Conservation (phyloP, 2,329 filamentous ascomycete genomes). For the Trichoderma sp. region DNA sequence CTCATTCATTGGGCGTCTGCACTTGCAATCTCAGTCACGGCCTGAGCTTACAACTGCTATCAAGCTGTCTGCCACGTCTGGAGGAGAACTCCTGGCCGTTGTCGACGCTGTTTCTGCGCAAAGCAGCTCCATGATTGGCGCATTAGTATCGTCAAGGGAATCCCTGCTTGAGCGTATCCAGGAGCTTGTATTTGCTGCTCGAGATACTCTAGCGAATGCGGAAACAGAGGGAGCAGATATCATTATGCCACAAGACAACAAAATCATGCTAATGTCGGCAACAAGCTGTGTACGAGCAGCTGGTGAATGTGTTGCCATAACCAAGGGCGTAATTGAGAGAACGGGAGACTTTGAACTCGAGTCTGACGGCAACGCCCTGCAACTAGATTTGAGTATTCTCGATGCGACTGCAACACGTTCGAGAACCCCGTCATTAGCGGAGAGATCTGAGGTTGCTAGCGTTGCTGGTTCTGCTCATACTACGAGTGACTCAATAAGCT, state of each 20-base stretch:
- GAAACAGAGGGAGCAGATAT: slow-evolving; percentile 72
- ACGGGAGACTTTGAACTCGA: slow-evolving; percentile 92
- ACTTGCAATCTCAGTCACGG: slow-evolving; percentile 88
- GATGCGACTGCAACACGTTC: slow-evolving; percentile 40
- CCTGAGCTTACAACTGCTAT: slow-evolving; percentile 79
- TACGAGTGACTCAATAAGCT: slow-evolving; percentile 36
- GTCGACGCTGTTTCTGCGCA: slow-evolving; percentile 80
- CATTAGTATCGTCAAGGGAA: slow-evolving; percentile 66
- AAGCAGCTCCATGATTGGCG: slow-evolving; percentile 64
- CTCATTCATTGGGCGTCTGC: slow-evolving; percentile 85
- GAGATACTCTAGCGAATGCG: slow-evolving; percentile 70
- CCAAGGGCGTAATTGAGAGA: slow-evolving; percentile 78
- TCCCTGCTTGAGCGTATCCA: slow-evolving; percentile 78
- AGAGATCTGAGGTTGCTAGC: slow-evolving; percentile 38
- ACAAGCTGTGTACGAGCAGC: slow-evolving; percentile 86
- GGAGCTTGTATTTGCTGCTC: slow-evolving; percentile 75
- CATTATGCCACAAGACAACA: slow-evolving; percentile 76
- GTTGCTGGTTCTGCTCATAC: slow-evolving; percentile 40
- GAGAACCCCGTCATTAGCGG: slow-evolving; percentile 33
- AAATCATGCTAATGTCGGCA: slow-evolving; percentile 70
- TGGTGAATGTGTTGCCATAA: slow-evolving; percentile 86
- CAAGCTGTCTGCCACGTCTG: slow-evolving; percentile 78
- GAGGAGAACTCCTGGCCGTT: slow-evolving; percentile 72
- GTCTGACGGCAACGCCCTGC: slow-evolving; percentile 55
- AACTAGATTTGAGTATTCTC: slow-evolving; percentile 54